Evolutionary conservation across 441 rosid genomes (phyloP), one percentile per base, ranked within the genome.

Genomic region (Brassica hybrid): DNA sequence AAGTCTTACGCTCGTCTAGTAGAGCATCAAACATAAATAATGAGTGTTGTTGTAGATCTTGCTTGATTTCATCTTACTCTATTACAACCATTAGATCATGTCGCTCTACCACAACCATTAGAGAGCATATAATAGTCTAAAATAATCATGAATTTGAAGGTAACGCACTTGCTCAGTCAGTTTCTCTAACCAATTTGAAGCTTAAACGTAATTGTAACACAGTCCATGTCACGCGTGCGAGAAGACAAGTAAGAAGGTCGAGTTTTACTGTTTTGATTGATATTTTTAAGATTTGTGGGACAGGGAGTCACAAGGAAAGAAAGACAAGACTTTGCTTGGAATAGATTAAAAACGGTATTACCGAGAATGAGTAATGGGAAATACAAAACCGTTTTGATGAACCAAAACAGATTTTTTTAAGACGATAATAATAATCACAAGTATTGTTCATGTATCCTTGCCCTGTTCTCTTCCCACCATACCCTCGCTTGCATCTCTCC

Each of bases 381-480:
- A 45, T 43, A 73, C 70, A 79, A 73, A 73, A 38, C 75, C 71
- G 6, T 68, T 48, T 41, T 4, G 52, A 67, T 79, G n/a, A 69
- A 60, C 14, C 2, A 7, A 58, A 27, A 48, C 63, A 30, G 23
- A 48, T 30, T 14, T 32, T 18, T 12, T 18, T 12, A 72, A 61
- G 60, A 69, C 16, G 16, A 72, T 64, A 75, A 69, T 79, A 14
- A 72, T 64, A 75, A 69, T 79, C 68, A 79, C 76, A 79, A 79
- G 68, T 79, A 79, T 13, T 79, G 96, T 78, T 94, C 91, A 59
- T 92, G 97, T 83, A 94, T 91, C 86, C 99, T 86, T 58, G 91
- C 97, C 30, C 99, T 85, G 78, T 94, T 94, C 83, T 94, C 98
- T 82, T 94, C 98, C 99, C 99, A 94, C 99, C 99, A 93, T 6